Evolutionary conservation across 495 filamentous ascomycete genomes (phyloP).

Genomic region (Apiosordaria backusii): DNA sequence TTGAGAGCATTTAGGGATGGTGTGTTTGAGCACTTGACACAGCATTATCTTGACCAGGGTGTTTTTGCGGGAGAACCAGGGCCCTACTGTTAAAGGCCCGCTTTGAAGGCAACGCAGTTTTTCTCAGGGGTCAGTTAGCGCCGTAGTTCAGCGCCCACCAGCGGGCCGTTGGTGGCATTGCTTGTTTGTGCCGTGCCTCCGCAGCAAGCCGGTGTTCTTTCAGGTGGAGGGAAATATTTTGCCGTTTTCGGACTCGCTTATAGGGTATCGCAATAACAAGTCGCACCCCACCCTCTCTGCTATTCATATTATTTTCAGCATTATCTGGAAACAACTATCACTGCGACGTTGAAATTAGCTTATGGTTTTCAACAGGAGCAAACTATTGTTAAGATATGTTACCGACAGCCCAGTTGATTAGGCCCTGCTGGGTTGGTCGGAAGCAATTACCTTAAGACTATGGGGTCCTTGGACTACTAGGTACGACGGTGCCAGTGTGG

Average conservation of each 20-base stretch:
- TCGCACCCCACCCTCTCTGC: no score
- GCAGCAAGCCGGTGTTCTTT: neutral
- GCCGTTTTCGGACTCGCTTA: no score
- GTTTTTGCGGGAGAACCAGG: neutral
- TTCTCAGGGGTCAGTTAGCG: neutral
- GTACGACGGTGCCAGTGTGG: no score
- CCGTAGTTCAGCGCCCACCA: neutral
- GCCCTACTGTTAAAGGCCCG: neutral
- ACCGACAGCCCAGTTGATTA: neutral
- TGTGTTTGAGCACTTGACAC: neutral
- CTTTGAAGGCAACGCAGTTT: neutral
- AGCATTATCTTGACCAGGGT: neutral
- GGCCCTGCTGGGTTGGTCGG: neutral
- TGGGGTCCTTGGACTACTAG: neutral
- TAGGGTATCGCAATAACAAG: no score
- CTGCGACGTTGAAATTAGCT: no score
- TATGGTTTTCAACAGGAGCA: no score
- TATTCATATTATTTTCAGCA: no score
- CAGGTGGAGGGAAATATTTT: no score
- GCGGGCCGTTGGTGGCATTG: neutral
- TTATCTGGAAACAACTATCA: no score
- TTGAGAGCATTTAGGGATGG: neutral
- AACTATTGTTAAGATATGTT: no score
- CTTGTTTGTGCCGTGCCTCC: neutral
- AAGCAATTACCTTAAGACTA: neutral